These are phyloP conservation scores for Corynascus novoguineensis DNA, from an alignment of 495 filamentous ascomycete species.

Conservation along the genomic window DNA sequence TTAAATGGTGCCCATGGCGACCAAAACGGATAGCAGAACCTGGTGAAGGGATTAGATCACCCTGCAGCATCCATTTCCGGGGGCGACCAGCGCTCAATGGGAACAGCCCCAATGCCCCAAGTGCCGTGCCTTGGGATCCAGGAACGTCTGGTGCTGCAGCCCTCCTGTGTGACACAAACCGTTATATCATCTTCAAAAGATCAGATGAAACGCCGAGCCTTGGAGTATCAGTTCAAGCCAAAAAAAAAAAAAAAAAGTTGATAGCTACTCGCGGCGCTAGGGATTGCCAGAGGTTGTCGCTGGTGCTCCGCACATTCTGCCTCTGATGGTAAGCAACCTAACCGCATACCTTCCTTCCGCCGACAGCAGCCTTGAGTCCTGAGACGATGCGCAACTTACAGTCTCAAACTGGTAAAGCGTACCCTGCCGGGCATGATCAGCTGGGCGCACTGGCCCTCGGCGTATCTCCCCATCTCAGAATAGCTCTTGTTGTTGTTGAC, in stretches of 20 bases:
- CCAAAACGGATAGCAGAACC: slow-evolving; percentile 16
- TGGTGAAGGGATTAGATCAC: slow-evolving; percentile 24
- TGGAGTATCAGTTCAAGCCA: too few species aligned
- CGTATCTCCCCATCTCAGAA: not conserved
- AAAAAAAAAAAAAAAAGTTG: too few species aligned
- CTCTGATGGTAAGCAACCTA: too few species aligned
- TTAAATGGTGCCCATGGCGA: slow-evolving; percentile 4
- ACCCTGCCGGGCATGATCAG: not conserved
- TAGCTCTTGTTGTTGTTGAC: not conserved
- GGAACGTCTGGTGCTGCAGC: slow-evolving; percentile 2
- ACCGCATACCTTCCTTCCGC: too few species aligned
- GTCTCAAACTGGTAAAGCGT: too few species aligned
- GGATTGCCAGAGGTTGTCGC: too few species aligned
- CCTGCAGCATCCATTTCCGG: slow-evolving; percentile 14
- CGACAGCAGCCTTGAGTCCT: too few species aligned
- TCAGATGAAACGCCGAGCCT: slow-evolving; percentile 20
- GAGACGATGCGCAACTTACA: too few species aligned
- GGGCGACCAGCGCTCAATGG: not conserved
- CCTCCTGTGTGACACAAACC: slow-evolving; percentile 12
- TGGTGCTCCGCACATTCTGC: too few species aligned
- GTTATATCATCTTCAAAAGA: slow-evolving; percentile 18
- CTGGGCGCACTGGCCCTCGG: not conserved
- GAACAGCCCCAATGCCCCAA: not conserved
- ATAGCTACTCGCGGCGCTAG: too few species aligned
- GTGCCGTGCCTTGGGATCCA: slow-evolving; percentile 6